Evolutionary conservation across 2,329 filamentous ascomycete species (phyloP).

Genomic region (Cladophialophora psammophila): DNA sequence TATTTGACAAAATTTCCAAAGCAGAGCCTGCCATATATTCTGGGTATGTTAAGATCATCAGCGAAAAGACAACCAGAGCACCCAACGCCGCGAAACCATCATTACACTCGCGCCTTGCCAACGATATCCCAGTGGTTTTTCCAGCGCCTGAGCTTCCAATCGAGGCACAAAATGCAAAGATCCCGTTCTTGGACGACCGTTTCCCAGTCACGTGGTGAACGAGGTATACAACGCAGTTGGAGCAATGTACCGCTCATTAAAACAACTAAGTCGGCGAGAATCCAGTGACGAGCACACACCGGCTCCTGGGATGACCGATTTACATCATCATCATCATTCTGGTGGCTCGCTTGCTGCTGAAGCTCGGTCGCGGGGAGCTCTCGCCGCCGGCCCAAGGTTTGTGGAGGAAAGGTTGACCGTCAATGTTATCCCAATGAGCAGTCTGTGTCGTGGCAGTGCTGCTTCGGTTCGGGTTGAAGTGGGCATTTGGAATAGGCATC

Average conservation of each 20-base stretch:
- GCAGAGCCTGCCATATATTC: background rate
- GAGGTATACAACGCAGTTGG: background rate
- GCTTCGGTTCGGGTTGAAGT: slow-evolving; percentile 32
- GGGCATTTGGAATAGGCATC: slow-evolving; percentile 34
- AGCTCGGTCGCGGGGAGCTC: slow-evolving; percentile 38
- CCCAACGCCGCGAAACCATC: slow-evolving; percentile 1
- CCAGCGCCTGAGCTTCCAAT: slow-evolving; percentile 12
- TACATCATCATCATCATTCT: slow-evolving; percentile 44
- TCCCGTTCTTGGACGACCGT: background rate
- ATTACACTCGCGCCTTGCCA: background rate
- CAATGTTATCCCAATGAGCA: slow-evolving; percentile 23
- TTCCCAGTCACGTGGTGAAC: background rate
- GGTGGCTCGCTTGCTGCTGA: slow-evolving; percentile 41
- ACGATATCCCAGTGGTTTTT: background rate
- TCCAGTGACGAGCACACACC: background rate
- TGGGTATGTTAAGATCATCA: slow-evolving; percentile 3
- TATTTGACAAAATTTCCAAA: background rate
- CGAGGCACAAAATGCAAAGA: slow-evolving; percentile 8
- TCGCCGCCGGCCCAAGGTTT: slow-evolving; percentile 38
- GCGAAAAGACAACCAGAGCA: background rate
- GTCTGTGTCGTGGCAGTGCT: slow-evolving; percentile 34
- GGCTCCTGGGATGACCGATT: background rate
- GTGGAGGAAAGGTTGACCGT: slow-evolving; percentile 33
- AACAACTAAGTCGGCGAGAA: slow-evolving; percentile 1
- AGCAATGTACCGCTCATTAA: slow-evolving; percentile 3